Percentiles rank a stretch among this genome's conserved stretches.
phyloP scores from a whole-genome alignment of 2,329 filamentous ascomycete genomes.

The Clarireedia homoeocarpa region DNA sequence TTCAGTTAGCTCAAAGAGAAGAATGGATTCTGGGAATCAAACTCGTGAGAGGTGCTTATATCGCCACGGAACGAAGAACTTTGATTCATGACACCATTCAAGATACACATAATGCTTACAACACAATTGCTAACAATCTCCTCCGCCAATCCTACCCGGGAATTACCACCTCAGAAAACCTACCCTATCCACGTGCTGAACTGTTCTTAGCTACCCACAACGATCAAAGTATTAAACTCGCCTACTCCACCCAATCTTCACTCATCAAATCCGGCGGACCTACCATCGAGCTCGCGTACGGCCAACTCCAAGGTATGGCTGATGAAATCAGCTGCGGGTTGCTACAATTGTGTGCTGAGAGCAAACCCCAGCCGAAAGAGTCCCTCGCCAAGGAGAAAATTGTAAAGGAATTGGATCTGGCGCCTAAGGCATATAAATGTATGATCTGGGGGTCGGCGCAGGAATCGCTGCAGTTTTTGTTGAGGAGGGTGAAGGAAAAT shows the following conservation, averaged over 20 bases:
- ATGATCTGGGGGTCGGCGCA: conserved; percentile 58
- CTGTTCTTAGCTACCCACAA: conserved; percentile 80
- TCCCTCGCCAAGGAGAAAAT: background rate
- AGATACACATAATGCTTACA: conserved; percentile 44
- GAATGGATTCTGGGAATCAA: conserved; percentile 45
- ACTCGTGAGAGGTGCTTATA: conserved; percentile 45
- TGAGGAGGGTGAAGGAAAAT: conserved; percentile 45
- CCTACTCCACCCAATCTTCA: conserved; percentile 39
- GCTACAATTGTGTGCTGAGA: conserved; percentile 31
- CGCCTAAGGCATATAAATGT: conserved; percentile 50
- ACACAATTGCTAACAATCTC: conserved; percentile 41
- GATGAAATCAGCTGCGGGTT: conserved; percentile 68
- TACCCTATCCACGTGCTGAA: conserved; percentile 29
- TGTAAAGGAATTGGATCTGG: background rate
- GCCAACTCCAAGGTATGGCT: conserved; percentile 88
- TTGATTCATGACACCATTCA: conserved; percentile 39
- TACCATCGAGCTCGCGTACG: conserved; percentile 44
- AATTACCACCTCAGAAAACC: conserved; percentile 7
- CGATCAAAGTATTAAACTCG: conserved; percentile 54
- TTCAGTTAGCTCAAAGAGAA: conserved; percentile 37
- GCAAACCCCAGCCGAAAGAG: too few relatives aligned
- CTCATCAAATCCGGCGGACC: background rate
- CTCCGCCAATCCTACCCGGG: conserved; percentile 36
- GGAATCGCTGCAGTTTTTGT: conserved; percentile 79
- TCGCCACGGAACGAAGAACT: conserved; percentile 38